Percentiles rank a stretch among this genome's conserved stretches.
phyloP scores from a whole-genome alignment of 2,329 filamentous ascomycete species.

The Penicillium sp. region DNA sequence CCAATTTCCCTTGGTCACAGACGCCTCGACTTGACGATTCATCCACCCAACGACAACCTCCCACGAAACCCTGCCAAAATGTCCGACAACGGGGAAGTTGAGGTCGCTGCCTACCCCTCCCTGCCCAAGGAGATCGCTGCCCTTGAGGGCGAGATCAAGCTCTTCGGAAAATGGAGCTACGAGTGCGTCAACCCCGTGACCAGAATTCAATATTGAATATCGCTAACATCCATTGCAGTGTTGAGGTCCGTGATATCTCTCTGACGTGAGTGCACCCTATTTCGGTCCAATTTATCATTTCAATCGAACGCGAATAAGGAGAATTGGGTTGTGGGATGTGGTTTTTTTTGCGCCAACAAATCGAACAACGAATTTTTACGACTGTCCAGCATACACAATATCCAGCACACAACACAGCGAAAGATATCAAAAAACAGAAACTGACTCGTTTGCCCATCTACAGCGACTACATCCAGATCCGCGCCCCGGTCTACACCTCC shows the following conservation, averaged over 20 bases:
- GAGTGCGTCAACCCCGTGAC: not conserved
- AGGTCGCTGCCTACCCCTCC: constrained; percentile 75
- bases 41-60: constrained; percentile 42
- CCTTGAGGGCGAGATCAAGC: constrained; percentile 90
- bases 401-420: not conserved
- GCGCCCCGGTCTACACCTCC: constrained; percentile 97
- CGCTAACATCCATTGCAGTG: constrained; percentile 81
- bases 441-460: constrained; percentile 33
- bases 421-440: constrained; percentile 15
- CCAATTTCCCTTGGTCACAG: constrained; percentile 37
- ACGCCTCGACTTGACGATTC: constrained; percentile 35
- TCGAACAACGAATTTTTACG: not conserved
- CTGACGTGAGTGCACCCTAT: constrained; percentile 74
- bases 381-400: not conserved
- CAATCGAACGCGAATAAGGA: constrained; percentile 16
- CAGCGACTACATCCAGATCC: constrained; percentile 99
- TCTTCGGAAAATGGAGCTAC: constrained; percentile 58
- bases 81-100: constrained; percentile 94
- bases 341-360: not conserved
- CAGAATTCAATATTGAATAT: not conserved
- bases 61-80: constrained; percentile 60
- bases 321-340: constrained; percentile 1
- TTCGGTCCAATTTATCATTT: constrained; percentile 1
- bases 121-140: constrained; percentile 90
- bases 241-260: constrained; percentile 99